Conservation (phyloP, 2,329 filamentous ascomycete species). For the Aureobasidium mangrovei region DNA sequence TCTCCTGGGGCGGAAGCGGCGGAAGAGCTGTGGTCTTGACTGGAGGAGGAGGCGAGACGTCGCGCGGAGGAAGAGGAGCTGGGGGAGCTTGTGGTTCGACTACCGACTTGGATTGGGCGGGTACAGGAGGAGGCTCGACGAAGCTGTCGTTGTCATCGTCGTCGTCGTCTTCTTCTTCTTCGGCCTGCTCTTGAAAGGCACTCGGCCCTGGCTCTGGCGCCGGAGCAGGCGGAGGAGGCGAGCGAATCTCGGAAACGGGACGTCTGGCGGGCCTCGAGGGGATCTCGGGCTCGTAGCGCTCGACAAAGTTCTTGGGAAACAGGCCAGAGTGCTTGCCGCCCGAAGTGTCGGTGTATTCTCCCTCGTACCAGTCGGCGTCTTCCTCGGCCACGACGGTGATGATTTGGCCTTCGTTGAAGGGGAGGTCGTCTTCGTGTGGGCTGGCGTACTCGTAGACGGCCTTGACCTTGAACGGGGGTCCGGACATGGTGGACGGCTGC, state of each 20-base stretch:
- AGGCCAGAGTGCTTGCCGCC: constrained; percentile 75
- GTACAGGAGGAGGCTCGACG: constrained; percentile 21
- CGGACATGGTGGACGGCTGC: constrained; percentile 46
- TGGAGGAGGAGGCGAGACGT: background rate
- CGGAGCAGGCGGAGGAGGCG: constrained; percentile 22
- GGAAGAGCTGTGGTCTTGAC: background rate
- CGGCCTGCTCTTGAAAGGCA: constrained; percentile 24
- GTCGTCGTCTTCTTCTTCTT: constrained; percentile 26
- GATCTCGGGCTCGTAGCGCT: constrained; percentile 84
- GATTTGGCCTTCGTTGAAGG: constrained; percentile 74
- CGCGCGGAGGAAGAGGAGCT: constrained; percentile 22
- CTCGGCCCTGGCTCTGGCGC: constrained; percentile 25
- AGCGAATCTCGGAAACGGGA: constrained; percentile 51
- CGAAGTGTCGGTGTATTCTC: constrained; percentile 70
- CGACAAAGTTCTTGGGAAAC: constrained; percentile 95
- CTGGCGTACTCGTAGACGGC: constrained; percentile 92
- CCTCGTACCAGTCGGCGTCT: constrained; percentile 87
- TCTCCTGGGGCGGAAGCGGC: background rate
- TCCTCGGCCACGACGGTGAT: constrained; percentile 91
- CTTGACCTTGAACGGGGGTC: constrained; percentile 80
- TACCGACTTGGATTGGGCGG: constrained; percentile 24
- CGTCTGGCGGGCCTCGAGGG: constrained; percentile 78
- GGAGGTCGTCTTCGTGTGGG: constrained; percentile 87
- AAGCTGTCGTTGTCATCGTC: constrained; percentile 19
- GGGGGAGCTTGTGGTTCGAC: constrained; percentile 27